A percentile compares a stretch with the other conserved stretches of the same genome.
phyloP scores from a whole-genome alignment of 345 rosid genomes.

The Salix udensis region DNA sequence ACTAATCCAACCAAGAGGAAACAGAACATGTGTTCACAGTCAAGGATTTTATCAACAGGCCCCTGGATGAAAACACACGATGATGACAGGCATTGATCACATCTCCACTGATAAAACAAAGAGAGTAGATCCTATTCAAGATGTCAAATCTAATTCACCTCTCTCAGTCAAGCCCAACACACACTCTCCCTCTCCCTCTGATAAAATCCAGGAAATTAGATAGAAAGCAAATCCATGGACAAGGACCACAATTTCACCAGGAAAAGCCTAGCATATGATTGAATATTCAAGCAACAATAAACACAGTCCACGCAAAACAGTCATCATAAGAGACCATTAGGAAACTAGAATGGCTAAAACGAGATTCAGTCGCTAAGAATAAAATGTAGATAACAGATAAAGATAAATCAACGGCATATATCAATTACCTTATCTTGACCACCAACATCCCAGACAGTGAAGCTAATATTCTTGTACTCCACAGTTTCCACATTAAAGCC shows the following conservation, averaged over 20 bases:
- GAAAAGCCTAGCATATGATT: background rate
- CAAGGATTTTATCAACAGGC: background rate
- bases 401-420: background rate
- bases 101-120: too few relatives aligned
- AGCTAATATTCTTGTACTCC: constrained; percentile 9
- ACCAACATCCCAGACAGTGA: constrained; percentile 13
- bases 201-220: background rate
- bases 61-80: background rate
- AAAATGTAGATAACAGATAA: background rate
- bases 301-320: background rate
- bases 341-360: background rate
- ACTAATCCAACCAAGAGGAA: background rate
- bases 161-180: background rate
- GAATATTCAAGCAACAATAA: background rate
- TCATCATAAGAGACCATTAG: too few relatives aligned
- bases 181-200: background rate
- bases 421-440: constrained; percentile 7
- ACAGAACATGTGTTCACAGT: background rate
- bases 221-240: background rate
- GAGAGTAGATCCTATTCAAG: background rate
- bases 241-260: background rate
- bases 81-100: background rate
- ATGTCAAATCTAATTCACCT: background rate
- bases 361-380: background rate
- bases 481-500: constrained; percentile 10